A percentile compares a stretch with the other conserved stretches of the same genome.
These are phyloP conservation scores for Phaeosphaeria sp. DNA, from an alignment of 2,329 filamentous ascomycete species.

Conservation along the genomic window DNA sequence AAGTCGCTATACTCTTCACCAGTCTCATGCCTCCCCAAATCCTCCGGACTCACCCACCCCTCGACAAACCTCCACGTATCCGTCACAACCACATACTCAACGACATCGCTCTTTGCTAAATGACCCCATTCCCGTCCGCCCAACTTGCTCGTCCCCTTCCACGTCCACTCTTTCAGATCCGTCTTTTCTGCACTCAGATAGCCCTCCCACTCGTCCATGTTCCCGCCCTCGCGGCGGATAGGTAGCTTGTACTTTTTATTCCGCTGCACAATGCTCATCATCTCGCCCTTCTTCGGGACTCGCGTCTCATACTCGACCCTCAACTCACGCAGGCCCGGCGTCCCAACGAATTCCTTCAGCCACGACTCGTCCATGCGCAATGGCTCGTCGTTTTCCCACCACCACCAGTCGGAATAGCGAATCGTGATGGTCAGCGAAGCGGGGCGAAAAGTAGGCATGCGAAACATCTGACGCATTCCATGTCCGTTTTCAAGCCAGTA, in stretches of 20 bases:
- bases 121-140: constrained; percentile 9
- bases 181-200: constrained; percentile 15
- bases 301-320: constrained; percentile 21
- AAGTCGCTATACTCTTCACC: no score
- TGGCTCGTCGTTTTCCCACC: constrained; percentile 97
- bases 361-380: constrained; percentile 48
- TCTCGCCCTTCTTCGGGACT: constrained; percentile 13
- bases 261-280: constrained; percentile 17
- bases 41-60: background rate
- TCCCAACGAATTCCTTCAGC: constrained; percentile 7
- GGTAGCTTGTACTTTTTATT: constrained; percentile 16
- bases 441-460: constrained; percentile 7
- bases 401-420: constrained; percentile 59
- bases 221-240: background rate
- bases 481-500: constrained; percentile 12
- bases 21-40: background rate
- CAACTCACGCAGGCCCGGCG: constrained; percentile 6
- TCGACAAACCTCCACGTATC: constrained; percentile 15
- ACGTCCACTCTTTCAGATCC: constrained; percentile 14
- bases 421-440: constrained; percentile 53
- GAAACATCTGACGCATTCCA: constrained; percentile 1
- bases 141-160: constrained; percentile 16
- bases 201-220: constrained; percentile 2
- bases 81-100: constrained; percentile 13
- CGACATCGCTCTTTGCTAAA: constrained; percentile 9